Conservation (phyloP, 176 grass and related monocot genomes). For the Oryza longistaminata region DNA sequence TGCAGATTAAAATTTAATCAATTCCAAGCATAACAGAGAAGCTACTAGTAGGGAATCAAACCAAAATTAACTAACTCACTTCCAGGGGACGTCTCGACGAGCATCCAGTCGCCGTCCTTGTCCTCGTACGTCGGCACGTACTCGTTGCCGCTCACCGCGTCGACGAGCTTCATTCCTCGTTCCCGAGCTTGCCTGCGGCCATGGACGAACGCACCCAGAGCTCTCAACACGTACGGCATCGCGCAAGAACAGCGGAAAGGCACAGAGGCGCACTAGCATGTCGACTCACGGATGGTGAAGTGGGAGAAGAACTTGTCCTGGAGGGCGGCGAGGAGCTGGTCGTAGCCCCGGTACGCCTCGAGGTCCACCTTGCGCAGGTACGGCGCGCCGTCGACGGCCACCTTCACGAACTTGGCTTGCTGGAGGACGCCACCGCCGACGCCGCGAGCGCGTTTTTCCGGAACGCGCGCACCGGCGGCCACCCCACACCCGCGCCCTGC, state of each 20-base stretch:
- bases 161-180: conserved; percentile 78
- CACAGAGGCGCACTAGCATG: not conserved
- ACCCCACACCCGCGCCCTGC: conserved; percentile 74
- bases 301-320: conserved; percentile 86
- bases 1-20: not conserved
- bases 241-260: too few relatives aligned
- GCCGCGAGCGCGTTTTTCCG: conserved; percentile 51
- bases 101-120: conserved; percentile 94
- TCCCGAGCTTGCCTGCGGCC: conserved; percentile 61
- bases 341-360: conserved; percentile 56
- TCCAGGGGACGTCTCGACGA: conserved; percentile 90
- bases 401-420: conserved; percentile 78
- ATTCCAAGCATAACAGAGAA: not conserved
- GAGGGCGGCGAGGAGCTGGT: conserved; percentile 68
- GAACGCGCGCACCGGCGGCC: conserved; percentile 73
- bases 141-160: conserved; percentile 64
- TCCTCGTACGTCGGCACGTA: conserved; percentile 90
- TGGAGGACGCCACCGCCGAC: not conserved
- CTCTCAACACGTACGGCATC: not conserved
- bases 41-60: not conserved
- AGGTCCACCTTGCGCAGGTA: conserved; percentile 94
- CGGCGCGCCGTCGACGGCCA: conserved; percentile 76
- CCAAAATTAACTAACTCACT: conserved; percentile 41
- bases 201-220: too few relatives aligned
- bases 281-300: conserved; percentile 68